Evolutionary conservation across 2,329 filamentous ascomycete species (phyloP), one percentile per base, ranked within the genome.

Genomic region (Scortechinia acanthostroma): DNA sequence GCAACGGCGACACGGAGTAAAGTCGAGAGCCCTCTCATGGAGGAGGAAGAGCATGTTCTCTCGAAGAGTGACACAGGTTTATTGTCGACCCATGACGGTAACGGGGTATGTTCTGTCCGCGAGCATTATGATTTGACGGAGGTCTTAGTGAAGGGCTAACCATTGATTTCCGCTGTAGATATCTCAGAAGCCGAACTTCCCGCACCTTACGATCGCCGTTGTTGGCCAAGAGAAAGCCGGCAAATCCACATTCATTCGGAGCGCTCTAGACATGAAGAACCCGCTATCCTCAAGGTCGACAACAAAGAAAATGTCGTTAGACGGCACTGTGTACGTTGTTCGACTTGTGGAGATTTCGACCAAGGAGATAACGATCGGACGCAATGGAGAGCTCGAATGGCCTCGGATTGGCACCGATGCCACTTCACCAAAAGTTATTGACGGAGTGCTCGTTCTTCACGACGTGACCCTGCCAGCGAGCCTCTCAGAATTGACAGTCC

Each of bases 181-280:
- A n/a, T n/a, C n/a, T n/a, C n/a, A n/a, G n/a, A 23, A 21, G 43
- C 5, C 19, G 43, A 40, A 25, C n/a, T 58, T 73, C 51, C 71
- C 72, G 28, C 70, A 77, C 55, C 68, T 82, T 53, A 80, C 76
- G 51, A 71, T 82, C 50, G 74, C 71, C 43, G 70, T 82, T 22
- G 61, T 80, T 42, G 77, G 78, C 48, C 66, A 68, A 44, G 62
- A 65, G 46, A 65, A 64, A 44, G 70, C 74, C 4, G 77, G 77
- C 48, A 83, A 82, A 59, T 73, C 75, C 20, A 74, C 71, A 42
- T 81, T 83, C 53, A 71, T 80, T 49, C 71, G 72, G 50, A 66
- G 68, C 46, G 74, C 76, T 13, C 60, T 83, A 45, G 73, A 76
- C 42, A 66, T 80, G 54, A 70, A 68, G 46, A 58, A 62, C 43